Evolutionary conservation across 1,284 basidiomycete species (phyloP).

Genomic region (Malassezia obtusa): DNA sequence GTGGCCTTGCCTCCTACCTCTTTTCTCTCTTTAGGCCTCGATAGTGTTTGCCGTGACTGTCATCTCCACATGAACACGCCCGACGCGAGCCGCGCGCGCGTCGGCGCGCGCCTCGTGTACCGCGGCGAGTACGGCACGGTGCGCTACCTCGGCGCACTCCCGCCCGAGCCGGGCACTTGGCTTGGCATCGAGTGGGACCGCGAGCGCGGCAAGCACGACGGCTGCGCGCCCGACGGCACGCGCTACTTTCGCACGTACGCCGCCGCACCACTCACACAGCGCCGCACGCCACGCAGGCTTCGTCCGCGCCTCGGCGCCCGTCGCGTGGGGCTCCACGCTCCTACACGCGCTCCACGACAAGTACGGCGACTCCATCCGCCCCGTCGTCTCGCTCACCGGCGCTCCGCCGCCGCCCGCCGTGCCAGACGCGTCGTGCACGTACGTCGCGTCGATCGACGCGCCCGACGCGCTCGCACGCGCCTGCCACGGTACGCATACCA

Average conservation of each 20-base stretch:
- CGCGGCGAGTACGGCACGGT: conserved; percentile 53
- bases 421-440: neutral
- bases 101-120: conserved; percentile 26
- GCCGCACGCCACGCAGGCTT: conserved; percentile 22
- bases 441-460: neutral
- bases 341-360: conserved; percentile 57
- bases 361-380: conserved; percentile 16
- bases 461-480: neutral
- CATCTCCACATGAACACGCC: neutral
- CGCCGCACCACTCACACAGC: conserved; percentile 1
- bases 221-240: conserved; percentile 61
- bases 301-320: conserved; percentile 22
- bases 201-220: conserved; percentile 74
- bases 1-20: neutral
- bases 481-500: too few relatives aligned
- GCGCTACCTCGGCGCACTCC: conserved; percentile 61
- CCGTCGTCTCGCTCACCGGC: conserved; percentile 2
- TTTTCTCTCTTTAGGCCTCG: neutral
- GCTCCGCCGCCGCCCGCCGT: conserved; percentile 4
- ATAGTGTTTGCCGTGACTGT: neutral
- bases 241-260: conserved; percentile 58
- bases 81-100: neutral
- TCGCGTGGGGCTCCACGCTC: conserved; percentile 54
- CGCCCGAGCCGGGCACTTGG: conserved; percentile 64
- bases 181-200: conserved; percentile 94